Base-by-base conservation (phyloP, 2,329 filamentous ascomycete species). In the Talaromyces sp. region DNA sequence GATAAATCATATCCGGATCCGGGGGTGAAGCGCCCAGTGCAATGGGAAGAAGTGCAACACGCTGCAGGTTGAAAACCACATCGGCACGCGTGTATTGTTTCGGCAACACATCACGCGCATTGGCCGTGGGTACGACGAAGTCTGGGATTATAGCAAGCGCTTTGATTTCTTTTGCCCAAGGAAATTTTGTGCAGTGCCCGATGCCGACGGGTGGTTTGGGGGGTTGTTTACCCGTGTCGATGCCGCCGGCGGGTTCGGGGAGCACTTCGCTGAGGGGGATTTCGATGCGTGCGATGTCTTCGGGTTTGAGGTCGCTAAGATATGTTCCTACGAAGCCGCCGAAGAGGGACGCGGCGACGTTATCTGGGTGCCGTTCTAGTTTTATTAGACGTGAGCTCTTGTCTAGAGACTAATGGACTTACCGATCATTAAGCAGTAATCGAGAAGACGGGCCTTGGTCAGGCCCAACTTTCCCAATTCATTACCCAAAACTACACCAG, bases 401-500 rank as follows among this genome's bases (percentile, higher is more conserved):
- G 11, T 15, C 49, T 27, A 2, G 8, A 19, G 43, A 22, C 4
- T 31, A 8, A 11, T 3, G 43, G 43, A 75, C 81, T 69, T 78
- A 90, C 89, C 91, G 78, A 97, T 96, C 95, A 99, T 99, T 70
- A 99, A 83, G 75, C 92, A 97, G 78, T 93, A 99, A 80, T 99
- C 95, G 72, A 99, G 89, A 75, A 99, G 86, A 45, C 95, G 86
- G 69, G 92, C 90, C 73, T 91, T 89, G 66, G 87, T 87, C 68
- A 99, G 82, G 52, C 89, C 84, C 67, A 99, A 84, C 37, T 89
- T 85, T 43, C 93, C 94, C 56, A 95, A 90, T 77, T 96, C 90
- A 80, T 95, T 97, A 47, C 90, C 95, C 54, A 99, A 84, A 78
- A 93, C 87, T n/a, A 97, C 94, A 69, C 95, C 95, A 0, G 93